These are phyloP conservation scores for Fusarium abutilonis DNA, from an alignment of 2,329 filamentous ascomycete genomes.

Conservation along the genomic window DNA sequence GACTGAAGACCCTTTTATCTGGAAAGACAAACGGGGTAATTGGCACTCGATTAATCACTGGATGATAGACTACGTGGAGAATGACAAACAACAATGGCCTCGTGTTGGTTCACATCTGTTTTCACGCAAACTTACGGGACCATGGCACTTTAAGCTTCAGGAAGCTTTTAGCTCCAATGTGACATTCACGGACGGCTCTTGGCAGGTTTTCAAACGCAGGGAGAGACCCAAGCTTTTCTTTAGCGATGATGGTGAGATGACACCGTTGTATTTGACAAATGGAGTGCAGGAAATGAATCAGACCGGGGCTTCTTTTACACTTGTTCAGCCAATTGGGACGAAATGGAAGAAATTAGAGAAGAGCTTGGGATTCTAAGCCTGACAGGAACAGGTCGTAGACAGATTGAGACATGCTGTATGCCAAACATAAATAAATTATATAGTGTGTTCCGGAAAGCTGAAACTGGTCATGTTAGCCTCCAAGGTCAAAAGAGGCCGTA, in stretches of 20 bases:
- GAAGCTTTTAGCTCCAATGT: conserved; percentile 47
- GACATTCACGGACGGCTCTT: conserved; percentile 52
- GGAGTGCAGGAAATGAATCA: conserved; percentile 55
- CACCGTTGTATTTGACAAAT: conserved; percentile 57
- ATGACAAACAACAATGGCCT: conserved; percentile 43
- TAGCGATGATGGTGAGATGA: conserved; percentile 54
- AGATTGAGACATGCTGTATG: neutral
- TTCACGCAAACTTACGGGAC: conserved; percentile 41
- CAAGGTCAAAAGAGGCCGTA: too few relatives aligned
- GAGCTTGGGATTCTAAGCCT: conserved; percentile 1
- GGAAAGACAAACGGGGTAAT: conserved; percentile 48
- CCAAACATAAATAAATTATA: too few relatives aligned
- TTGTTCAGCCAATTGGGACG: conserved; percentile 29
- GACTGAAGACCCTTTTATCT: conserved; percentile 49
- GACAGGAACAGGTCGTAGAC: neutral
- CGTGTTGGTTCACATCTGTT: conserved; percentile 47
- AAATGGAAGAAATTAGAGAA: conserved; percentile 28
- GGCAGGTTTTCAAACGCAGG: conserved; percentile 53
- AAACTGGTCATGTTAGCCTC: too few relatives aligned
- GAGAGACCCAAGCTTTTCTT: conserved; percentile 62
- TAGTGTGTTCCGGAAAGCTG: neutral
- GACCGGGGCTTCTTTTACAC: conserved; percentile 21
- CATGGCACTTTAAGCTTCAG: conserved; percentile 46
- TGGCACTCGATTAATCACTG: conserved; percentile 49
- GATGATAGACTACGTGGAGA: conserved; percentile 44